These are phyloP conservation scores for Trifolium dubium DNA, from an alignment of 306 rosid species.

Conservation along the genomic window DNA sequence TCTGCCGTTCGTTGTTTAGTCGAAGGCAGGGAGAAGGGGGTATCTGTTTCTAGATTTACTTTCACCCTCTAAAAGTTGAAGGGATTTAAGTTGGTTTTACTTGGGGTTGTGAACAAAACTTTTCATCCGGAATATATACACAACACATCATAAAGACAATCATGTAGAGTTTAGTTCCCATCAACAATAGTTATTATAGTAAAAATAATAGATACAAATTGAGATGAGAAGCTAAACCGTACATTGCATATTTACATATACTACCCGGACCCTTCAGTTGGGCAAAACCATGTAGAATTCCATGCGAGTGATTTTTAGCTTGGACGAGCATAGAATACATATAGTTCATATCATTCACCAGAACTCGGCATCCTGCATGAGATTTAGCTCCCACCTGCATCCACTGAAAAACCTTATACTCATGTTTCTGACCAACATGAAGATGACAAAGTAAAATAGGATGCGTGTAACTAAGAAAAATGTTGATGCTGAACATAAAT, in stretches of 20 bases:
- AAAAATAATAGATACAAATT: constrained; percentile 50
- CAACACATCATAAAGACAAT: constrained; percentile 40
- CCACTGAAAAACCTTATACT: constrained; percentile 61
- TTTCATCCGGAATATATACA: constrained; percentile 51
- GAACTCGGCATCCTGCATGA: constrained; percentile 37
- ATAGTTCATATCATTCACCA: constrained; percentile 36
- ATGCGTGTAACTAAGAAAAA: not conserved
- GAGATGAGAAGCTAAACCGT: constrained; percentile 70
- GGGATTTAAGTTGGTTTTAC: constrained; percentile 38
- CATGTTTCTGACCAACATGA: constrained; percentile 42
- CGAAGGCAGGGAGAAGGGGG: not conserved
- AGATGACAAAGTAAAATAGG: constrained; percentile 32
- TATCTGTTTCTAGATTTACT: constrained; percentile 23
- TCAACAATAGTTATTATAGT: constrained; percentile 45
- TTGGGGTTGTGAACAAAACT: constrained; percentile 49
- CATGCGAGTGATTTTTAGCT: constrained; percentile 47
- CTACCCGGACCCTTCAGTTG: constrained; percentile 46
- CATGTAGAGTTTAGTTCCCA: constrained; percentile 63
- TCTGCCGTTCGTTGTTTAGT: not conserved
- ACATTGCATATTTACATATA: constrained; percentile 64
- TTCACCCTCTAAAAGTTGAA: constrained; percentile 16
- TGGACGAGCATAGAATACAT: constrained; percentile 53
- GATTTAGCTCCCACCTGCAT: constrained; percentile 77
- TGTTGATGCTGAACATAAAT: constrained; percentile 22
- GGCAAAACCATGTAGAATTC: constrained; percentile 40